Evolutionary conservation across 805 yeast genomes (phyloP), one percentile per base, ranked within the genome.

Genomic region (Wickerhamiella spandovensis): DNA sequence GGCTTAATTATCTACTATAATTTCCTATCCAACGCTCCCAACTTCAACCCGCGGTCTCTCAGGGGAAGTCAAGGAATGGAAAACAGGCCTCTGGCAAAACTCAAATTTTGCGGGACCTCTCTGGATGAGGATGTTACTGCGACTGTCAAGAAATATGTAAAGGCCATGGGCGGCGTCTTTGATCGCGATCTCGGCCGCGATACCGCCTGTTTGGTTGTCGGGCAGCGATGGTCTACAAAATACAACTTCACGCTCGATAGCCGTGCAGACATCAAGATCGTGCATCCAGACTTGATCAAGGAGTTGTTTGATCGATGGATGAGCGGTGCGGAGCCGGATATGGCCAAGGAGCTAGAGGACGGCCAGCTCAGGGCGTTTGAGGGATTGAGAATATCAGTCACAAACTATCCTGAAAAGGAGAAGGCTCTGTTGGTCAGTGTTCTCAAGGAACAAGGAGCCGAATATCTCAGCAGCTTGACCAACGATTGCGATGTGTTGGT

Each of bases 231-330:
- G 52, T 73, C 82, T 2, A 76, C 72, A 13, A 79, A 79, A 62
- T 79, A 76, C 64, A 65, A 64, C 52, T 78, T 66, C 64, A 74
- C 78, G 30, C 69, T 77, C 7, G 61, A 50, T 32, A 56, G 59
- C 18, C 56, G 64, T 24, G 65, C 67, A 47, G 89, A 84, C 64
- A 72, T 86, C 30, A 63, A 63, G 43, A 78, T 85, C 56, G 60
- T 85, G 17, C 61, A 65, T 12, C 73, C 79, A 0, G 69, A 71
- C 2, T 64, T 74, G 7, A 66, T 84, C 6, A 57, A 64, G 21
- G 62, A 61, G 20, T 55, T 79, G 10, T 72, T 79, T 56, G 66
- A 67, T 15, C 63, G 64, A 5, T 83, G 87, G 88, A 58, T 71
- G 12, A 57, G 65, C 21, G 84, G 82, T 30, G 72, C 70, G 21